These are phyloP conservation scores for Daldinia caldariorum DNA, from an alignment of 495 filamentous ascomycete species.

Conservation along the genomic window DNA sequence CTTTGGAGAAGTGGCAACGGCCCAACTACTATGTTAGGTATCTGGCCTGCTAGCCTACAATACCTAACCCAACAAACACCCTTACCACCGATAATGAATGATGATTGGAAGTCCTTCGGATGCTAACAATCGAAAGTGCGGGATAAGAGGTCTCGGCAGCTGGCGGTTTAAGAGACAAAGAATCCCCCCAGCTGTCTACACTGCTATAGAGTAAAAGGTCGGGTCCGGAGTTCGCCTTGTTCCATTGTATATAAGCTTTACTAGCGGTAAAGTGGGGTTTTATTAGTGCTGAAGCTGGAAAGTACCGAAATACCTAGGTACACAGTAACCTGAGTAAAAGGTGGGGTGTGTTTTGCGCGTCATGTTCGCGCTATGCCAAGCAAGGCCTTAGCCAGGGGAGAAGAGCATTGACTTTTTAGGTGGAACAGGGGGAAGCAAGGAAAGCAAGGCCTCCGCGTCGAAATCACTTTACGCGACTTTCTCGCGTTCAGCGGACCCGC, in stretches of 20 bases:
- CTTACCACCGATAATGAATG: neutral
- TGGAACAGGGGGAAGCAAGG: neutral
- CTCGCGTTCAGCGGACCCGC: slow-evolving; percentile 44
- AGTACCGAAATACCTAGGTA: neutral
- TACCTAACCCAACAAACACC: neutral
- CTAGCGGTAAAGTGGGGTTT: slow-evolving; percentile 2
- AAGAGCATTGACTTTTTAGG: neutral
- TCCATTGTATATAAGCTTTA: slow-evolving; percentile 39
- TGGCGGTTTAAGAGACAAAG: slow-evolving; percentile 7
- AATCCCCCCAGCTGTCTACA: slow-evolving; percentile 8
- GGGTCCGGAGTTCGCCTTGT: slow-evolving; percentile 55
- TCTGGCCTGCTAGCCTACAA: neutral
- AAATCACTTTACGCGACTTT: slow-evolving; percentile 44
- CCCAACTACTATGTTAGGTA: slow-evolving; percentile 2
- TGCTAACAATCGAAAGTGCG: neutral
- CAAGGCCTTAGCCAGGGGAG: neutral
- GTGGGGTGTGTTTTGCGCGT: neutral
- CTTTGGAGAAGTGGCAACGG: slow-evolving; percentile 34
- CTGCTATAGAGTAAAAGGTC: too few relatives aligned
- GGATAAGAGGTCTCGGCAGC: slow-evolving; percentile 20
- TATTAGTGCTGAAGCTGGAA: neutral
- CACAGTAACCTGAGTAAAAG: too few relatives aligned
- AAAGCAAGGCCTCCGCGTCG: neutral
- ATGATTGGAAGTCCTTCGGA: slow-evolving; percentile 5
- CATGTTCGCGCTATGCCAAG: slow-evolving; percentile 7